Conservation (phyloP, 805 yeast species). For the Candida maesae region DNA sequence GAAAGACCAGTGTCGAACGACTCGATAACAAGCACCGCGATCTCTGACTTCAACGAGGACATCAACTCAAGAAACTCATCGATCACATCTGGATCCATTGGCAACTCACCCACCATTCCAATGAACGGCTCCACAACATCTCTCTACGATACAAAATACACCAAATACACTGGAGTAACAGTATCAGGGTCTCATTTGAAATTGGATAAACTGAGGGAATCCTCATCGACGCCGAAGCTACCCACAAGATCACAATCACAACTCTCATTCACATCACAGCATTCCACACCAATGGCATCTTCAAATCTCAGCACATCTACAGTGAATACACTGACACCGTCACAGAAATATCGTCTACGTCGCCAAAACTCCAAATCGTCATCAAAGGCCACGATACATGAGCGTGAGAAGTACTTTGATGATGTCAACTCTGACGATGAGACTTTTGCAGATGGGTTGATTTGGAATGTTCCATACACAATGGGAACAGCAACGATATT, state of each 20-base stretch:
- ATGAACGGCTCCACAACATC: slow-evolving; percentile 6
- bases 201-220: slow-evolving; percentile 7
- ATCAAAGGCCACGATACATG: slow-evolving; percentile 31
- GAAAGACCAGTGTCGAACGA: slow-evolving; percentile 30
- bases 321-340: slow-evolving; percentile 33
- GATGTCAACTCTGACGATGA: slow-evolving; percentile 33
- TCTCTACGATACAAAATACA: slow-evolving; percentile 1
- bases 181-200: slow-evolving; percentile 4
- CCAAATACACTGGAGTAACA: not conserved
- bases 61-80: slow-evolving; percentile 26
- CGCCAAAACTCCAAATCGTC: slow-evolving; percentile 34
- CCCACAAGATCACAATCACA: slow-evolving; percentile 2
- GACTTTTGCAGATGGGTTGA: slow-evolving; percentile 35
- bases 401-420: slow-evolving; percentile 37
- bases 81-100: slow-evolving; percentile 23
- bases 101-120: slow-evolving; percentile 17
- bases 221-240: slow-evolving; percentile 11
- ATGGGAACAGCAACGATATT: slow-evolving; percentile 21
- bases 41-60: slow-evolving; percentile 21
- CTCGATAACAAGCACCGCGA: slow-evolving; percentile 21
- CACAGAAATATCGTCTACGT: slow-evolving; percentile 38
- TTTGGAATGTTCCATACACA: slow-evolving; percentile 54
- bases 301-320: slow-evolving; percentile 13
- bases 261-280: not conserved
- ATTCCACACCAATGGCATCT: slow-evolving; percentile 1